Evolutionary conservation across 768 basidiomycete genomes (phyloP), one percentile per base, ranked within the genome.

Genomic region (Rhizopogon vinicolor): DNA sequence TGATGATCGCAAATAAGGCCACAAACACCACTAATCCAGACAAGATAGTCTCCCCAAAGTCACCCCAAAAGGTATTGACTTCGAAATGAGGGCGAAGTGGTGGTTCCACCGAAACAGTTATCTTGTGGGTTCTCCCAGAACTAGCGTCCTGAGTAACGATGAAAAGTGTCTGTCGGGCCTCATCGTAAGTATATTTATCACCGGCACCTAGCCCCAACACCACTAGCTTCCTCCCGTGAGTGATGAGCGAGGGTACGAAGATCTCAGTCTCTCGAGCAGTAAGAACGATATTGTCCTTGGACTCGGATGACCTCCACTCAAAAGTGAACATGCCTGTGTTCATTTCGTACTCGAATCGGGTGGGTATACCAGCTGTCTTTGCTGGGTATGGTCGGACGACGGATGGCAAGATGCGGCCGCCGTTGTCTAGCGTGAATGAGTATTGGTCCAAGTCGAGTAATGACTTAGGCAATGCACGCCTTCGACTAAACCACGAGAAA

Each of bases 321-420:
- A 78, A 91, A 1, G 68, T 71, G 63, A 91, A 87, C 9, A 70
- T 67, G 2, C 89, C 88, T 0, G 83, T 84, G 53, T 82, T 88
- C 77, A 89, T 79, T 68, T 93, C 89, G 68, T 93, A 96, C 16
- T 82, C 76, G 62, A 87, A 87, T 5, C 71, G 72, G 8, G 86
- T 65, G 0, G 94, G 95, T 14, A 90, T 82, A 10, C 96, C 96
- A 1, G 93, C 90, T 0, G 87, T 89, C 67, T 95, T 96, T 50
- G 92, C 84, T 1, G 93, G 83, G 68, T 98, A 97, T 3, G 96
- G 96, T 2, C 96, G 84, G 25, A 96, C 92, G 51, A 97, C 71
- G 3, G 89, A 79, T 13, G 82, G 72, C 2, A 98, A 75, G 44
- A 95, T 85, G 16, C 95, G 77, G 0, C 77, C 89, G 3, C 95